These are phyloP conservation scores for Beauveria asiatica DNA, from an alignment of 2,329 filamentous ascomycete genomes.

Conservation along the genomic window DNA sequence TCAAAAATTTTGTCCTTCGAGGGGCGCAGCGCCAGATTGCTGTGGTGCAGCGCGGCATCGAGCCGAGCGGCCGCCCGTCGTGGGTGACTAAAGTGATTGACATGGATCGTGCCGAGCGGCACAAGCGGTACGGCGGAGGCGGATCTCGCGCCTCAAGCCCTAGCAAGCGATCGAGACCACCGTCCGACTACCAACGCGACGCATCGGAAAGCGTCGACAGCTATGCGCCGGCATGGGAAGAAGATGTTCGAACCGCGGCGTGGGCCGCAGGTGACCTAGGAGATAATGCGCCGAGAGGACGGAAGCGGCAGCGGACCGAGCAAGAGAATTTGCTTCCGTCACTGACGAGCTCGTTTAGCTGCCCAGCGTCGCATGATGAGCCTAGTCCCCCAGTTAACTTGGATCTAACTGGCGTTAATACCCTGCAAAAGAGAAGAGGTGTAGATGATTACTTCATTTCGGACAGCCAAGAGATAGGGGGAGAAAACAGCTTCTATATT, in stretches of 20 bases:
- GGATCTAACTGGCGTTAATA: not conserved
- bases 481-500: no score
- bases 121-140: not conserved
- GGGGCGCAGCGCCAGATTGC: not conserved
- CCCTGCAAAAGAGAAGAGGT: not conserved
- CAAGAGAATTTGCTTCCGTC: not conserved
- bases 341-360: not conserved
- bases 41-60: not conserved
- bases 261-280: not conserved
- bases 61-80: not conserved
- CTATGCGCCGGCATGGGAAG: not conserved
- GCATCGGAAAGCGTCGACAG: not conserved
- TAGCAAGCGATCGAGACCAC: not conserved
- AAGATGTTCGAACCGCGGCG: not conserved
- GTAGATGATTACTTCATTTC: no score
- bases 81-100: not conserved
- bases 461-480: no score
- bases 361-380: not conserved
- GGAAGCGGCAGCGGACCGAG: not conserved
- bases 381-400: not conserved
- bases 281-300: not conserved
- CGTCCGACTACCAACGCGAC: not conserved
- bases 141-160: not conserved
- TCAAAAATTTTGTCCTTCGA: not conserved
- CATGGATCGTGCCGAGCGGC: not conserved